A percentile compares a stretch with the other conserved stretches of the same genome.
Conservation (phyloP, 768 basidiomycete genomes). For the Neoboletus brunneissimus region DNA sequence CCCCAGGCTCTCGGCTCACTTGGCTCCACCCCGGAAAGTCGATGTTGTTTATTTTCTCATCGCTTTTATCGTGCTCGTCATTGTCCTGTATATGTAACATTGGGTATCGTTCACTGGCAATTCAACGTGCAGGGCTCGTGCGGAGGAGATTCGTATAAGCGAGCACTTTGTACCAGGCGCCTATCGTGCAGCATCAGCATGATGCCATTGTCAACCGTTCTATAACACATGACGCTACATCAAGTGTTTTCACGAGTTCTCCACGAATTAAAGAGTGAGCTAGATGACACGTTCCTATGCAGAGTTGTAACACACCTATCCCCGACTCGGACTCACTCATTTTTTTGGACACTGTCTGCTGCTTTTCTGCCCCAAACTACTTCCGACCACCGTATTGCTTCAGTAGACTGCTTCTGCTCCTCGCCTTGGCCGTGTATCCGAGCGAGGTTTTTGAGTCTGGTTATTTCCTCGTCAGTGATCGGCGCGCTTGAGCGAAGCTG, state of each 20-base stretch:
- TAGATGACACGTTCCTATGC: background rate
- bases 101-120: background rate
- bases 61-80: slow-evolving; percentile 1
- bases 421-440: slow-evolving; percentile 31
- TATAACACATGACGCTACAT: background rate
- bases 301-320: slow-evolving; percentile 31
- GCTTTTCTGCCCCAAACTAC: slow-evolving; percentile 44
- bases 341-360: slow-evolving; percentile 14
- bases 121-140: background rate
- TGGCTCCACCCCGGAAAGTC: background rate
- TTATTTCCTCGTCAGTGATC: slow-evolving; percentile 50
- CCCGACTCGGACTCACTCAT: slow-evolving; percentile 39
- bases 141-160: background rate
- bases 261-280: background rate
- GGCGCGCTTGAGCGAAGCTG: slow-evolving; percentile 48
- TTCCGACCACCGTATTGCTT: slow-evolving; percentile 47
- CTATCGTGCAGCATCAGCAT: background rate
- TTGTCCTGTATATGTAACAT: background rate
- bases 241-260: background rate
- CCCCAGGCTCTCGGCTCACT: background rate
- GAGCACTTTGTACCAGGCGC: background rate
- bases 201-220: background rate
- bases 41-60: slow-evolving; percentile 13
- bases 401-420: slow-evolving; percentile 7
- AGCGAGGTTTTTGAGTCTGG: slow-evolving; percentile 53